Percentiles rank a stretch among this genome's conserved stretches.
phyloP scores from a whole-genome alignment of 2,329 filamentous ascomycete species.

The Alternaria solani region DNA sequence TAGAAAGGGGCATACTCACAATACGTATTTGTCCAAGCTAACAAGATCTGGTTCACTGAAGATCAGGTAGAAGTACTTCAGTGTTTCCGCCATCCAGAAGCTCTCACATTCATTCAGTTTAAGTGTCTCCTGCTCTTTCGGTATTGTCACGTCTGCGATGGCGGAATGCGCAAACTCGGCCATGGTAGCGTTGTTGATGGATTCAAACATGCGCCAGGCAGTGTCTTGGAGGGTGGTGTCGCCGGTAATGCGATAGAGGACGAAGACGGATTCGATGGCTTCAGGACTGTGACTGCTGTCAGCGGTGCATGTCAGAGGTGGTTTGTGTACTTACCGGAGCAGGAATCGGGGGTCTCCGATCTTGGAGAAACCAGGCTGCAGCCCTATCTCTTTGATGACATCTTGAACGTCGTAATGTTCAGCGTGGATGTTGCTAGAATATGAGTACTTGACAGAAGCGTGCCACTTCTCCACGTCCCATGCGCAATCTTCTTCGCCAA shows the following conservation, averaged over 20 bases:
- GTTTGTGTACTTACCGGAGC: slow-evolving; percentile 43
- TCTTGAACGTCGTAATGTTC: slow-evolving; percentile 29
- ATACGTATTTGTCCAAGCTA: slow-evolving; percentile 72
- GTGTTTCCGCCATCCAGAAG: slow-evolving; percentile 89
- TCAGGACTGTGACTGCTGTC: slow-evolving; percentile 68
- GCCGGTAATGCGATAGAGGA: slow-evolving; percentile 89
- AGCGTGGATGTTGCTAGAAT: slow-evolving; percentile 21
- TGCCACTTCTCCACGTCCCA: slow-evolving; percentile 57
- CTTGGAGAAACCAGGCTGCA: slow-evolving; percentile 53
- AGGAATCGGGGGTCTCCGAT: slow-evolving; percentile 52
- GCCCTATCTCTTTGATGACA: slow-evolving; percentile 50
- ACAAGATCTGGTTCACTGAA: slow-evolving; percentile 73
- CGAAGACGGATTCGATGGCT: slow-evolving; percentile 87
- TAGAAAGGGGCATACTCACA: slow-evolving; percentile 45
- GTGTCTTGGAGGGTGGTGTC: slow-evolving; percentile 77
- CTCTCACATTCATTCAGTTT: slow-evolving; percentile 63
- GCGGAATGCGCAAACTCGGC: slow-evolving; percentile 75
- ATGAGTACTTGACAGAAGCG: slow-evolving; percentile 44
- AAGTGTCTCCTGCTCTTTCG: slow-evolving; percentile 30
- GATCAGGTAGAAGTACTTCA: slow-evolving; percentile 91
- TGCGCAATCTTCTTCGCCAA: slow-evolving; percentile 49
- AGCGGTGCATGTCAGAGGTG: not conserved
- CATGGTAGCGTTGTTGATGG: slow-evolving; percentile 71
- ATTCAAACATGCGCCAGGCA: slow-evolving; percentile 85
- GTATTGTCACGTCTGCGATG: slow-evolving; percentile 68